Evolutionary conservation across 139 green algal genomes (phyloP).

Genomic region (Chlamydomonas sp.): DNA sequence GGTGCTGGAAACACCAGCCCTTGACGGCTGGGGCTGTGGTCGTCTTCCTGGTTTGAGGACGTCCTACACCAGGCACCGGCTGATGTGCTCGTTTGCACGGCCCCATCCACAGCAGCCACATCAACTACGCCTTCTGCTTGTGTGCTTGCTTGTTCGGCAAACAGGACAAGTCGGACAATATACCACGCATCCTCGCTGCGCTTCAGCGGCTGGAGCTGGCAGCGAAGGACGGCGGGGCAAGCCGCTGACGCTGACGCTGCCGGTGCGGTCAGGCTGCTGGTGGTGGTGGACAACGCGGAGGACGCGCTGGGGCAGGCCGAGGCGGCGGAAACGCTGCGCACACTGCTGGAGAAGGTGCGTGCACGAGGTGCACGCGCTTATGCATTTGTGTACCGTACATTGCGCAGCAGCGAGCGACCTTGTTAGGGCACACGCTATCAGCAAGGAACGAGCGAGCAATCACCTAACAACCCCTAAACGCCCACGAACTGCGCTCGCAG

Average conservation of each 20-base stretch:
- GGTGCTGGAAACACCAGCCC: neutral
- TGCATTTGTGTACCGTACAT: neutral
- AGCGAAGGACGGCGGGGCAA: neutral
- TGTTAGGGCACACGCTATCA: neutral
- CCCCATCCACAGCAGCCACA: too few relatives aligned
- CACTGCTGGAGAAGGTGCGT: slow-evolving; percentile 1
- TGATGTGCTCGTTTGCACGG: too few relatives aligned
- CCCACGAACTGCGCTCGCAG: neutral
- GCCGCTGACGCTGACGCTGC: neutral
- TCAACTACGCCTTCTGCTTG: neutral
- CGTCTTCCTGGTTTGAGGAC: too few relatives aligned
- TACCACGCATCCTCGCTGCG: neutral
- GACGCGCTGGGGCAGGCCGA: slow-evolving; percentile 1
- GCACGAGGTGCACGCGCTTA: neutral
- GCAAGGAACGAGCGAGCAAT: neutral
- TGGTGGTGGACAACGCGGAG: slow-evolving; percentile 41
- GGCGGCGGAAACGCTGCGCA: neutral
- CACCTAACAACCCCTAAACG: neutral
- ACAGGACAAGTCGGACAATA: neutral
- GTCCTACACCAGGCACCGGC: too few relatives aligned
- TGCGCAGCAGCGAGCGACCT: neutral
- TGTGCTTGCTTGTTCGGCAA: too few relatives aligned
- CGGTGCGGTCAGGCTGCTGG: neutral
- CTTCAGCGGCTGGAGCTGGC: neutral
- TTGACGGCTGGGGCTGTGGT: too few relatives aligned